Conservation (phyloP, 2,329 filamentous ascomycete genomes). For the Beauveria sp. region DNA sequence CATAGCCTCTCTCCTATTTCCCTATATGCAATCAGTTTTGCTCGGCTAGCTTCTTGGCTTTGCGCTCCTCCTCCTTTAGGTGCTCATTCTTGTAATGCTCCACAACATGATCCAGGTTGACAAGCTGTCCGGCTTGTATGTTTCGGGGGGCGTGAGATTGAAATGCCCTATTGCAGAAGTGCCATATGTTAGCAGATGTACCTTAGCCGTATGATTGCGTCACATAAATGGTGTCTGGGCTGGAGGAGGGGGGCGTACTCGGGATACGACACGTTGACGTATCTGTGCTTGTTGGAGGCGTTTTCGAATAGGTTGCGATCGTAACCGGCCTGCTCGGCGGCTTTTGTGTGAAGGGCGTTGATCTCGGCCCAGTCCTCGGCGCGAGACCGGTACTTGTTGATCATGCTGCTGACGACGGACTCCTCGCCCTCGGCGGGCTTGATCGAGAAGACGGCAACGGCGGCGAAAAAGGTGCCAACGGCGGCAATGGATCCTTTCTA, state of each 20-base stretch:
- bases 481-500: slow-evolving; percentile 43
- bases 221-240: background rate
- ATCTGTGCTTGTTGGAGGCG: slow-evolving; percentile 32
- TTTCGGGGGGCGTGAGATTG: slow-evolving; percentile 43
- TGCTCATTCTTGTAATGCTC: slow-evolving; percentile 51
- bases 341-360: slow-evolving; percentile 44
- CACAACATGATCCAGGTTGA: slow-evolving; percentile 47
- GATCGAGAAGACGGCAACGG: slow-evolving; percentile 34
- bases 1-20: slow-evolving; percentile 10
- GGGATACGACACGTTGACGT: slow-evolving; percentile 46
- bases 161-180: slow-evolving; percentile 33
- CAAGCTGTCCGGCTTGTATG: slow-evolving; percentile 46
- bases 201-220: background rate
- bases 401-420: slow-evolving; percentile 37
- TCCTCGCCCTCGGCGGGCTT: slow-evolving; percentile 44
- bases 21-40: slow-evolving; percentile 22
- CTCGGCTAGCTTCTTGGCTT: slow-evolving; percentile 40
- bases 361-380: slow-evolving; percentile 43
- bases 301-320: slow-evolving; percentile 49
- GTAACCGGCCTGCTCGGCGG: slow-evolving; percentile 47
- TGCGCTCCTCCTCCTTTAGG: slow-evolving; percentile 46
- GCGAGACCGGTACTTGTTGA: slow-evolving; percentile 39
- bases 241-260: slow-evolving; percentile 39
- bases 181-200: slow-evolving; percentile 15
- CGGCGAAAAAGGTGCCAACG: slow-evolving; percentile 17